These are phyloP conservation scores for Corynascus novoguineensis DNA, from an alignment of 495 filamentous ascomycete species.

Conservation along the genomic window DNA sequence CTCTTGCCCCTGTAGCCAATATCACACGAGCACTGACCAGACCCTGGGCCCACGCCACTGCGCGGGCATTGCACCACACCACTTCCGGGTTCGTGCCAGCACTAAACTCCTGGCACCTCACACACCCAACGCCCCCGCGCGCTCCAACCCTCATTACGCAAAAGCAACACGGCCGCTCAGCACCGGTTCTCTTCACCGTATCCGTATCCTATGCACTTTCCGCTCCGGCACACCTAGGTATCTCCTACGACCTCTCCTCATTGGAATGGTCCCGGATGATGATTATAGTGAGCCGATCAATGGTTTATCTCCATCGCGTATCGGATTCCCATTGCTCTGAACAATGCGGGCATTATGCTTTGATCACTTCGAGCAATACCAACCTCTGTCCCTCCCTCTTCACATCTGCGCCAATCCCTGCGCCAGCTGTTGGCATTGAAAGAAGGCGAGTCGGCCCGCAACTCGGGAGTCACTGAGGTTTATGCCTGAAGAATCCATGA, in stretches of 20 bases:
- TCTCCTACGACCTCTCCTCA: too few species aligned
- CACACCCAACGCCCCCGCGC: background rate
- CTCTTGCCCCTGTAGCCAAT: too few species aligned
- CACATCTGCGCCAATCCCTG: too few species aligned
- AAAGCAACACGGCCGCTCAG: background rate
- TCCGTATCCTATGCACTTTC: too few species aligned
- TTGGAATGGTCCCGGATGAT: too few species aligned
- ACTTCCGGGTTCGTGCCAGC: background rate
- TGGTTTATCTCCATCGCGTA: too few species aligned
- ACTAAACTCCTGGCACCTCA: background rate
- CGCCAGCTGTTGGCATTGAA: background rate
- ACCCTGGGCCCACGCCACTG: background rate
- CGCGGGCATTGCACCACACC: background rate
- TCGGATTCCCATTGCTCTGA: too few species aligned
- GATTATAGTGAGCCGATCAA: too few species aligned
- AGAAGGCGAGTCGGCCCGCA: background rate
- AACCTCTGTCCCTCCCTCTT: background rate
- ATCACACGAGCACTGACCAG: too few species aligned
- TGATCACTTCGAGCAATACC: too few species aligned
- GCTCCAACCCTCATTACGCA: background rate
- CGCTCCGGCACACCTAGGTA: too few species aligned
- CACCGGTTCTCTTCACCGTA: background rate
- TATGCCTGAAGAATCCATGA: background rate
- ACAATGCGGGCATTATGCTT: too few species aligned
- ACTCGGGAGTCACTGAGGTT: background rate